Evolutionary conservation across 176 grass and related monocot species (phyloP), one percentile per base, ranked within the genome.

Genomic region (Alloteropsis semialata): DNA sequence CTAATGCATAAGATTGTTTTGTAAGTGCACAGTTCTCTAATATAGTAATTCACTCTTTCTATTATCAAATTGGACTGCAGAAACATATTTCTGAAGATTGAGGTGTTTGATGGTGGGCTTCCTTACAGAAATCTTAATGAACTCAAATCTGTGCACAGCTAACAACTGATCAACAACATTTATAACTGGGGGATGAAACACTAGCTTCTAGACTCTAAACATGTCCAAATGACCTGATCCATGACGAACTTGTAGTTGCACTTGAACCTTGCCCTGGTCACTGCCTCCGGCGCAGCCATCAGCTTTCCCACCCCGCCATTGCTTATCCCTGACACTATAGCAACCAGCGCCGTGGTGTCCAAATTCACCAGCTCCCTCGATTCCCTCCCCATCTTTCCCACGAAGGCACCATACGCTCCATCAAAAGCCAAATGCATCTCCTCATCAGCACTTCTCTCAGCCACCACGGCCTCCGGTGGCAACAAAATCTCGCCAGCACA

Each of bases 181-280:
- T 24, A 45, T 14, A 84, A 68, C 42, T 36, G 76, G 43, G 27
- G 7, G 6, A 46, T 46, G 68, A 71, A 69, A 58, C 16, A 90
- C 25, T 66, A 21, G 30, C 25, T 36, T 24, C 33, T 82, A 32
- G 19, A 49, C 54, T 68, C 16, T 86, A 55, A 64, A 53, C 22
- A 21, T 57, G 67, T 63, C 19, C 60, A 59, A 50, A 69, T n/a
- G 42, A 98, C 96, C 90, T 95, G 96, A 48, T 84, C 88, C 33
- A 95, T 84, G 76, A 98, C 87, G 45, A 98, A 95, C 81, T 91
- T 88, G 82, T 91, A 95, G 75, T 98, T 98, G 71, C 86, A 80
- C 76, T 93, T 98, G 72, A 95, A 98, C 56, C 84, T 98, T 72
- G 85, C 90, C 67, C 82, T 86, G 59, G 77, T 91, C 75, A 88